Evolutionary conservation across 495 filamentous ascomycete genomes (phyloP), one percentile per base, ranked within the genome.

Genomic region (Viridothelium virens): DNA sequence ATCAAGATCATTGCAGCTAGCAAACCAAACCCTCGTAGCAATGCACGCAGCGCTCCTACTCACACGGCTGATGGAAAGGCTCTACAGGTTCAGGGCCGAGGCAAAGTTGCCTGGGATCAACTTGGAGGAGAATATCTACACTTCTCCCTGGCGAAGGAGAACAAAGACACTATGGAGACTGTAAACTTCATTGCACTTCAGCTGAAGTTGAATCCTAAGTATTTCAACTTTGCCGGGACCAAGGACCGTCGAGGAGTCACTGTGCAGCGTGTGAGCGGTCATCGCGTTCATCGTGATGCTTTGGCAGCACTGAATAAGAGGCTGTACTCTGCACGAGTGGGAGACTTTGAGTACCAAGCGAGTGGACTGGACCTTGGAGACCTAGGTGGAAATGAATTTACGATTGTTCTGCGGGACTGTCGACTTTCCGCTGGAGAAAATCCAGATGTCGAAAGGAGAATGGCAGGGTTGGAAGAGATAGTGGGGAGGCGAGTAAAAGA

Each of bases 101-200:
- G 73, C 18, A 78, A 79, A 37, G 66, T 79, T 16, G 79, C 77
- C 56, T 88, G 85, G 84, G 77, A 82, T 38, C 85, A 87, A 65
- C 81, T 86, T 11, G 89, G 88, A 18, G 91, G 89, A 1, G 85
- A 88, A 9, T 92, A 91, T 72, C 82, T 97, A 7, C 94, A 98
- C 75, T 95, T 97, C 73, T 90, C 91, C 0, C 83, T 98, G 47
- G 94, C 92, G 81, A 98, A 98, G 78, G 94, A 97, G 77, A 98
- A 98, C 76, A 91, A 91, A 70, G 95, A 98, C 71, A 98, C 95
- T 1, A 96, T 97, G 91, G 93, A 98, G 68, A 87, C 89, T 0
- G 80, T 95, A 37, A 85, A 83, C 7, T 88, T 86, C 66, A 78
- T 97, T 7, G 85, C 86, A 0, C 84, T 86, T 56, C 79, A 84